These are phyloP conservation scores for Hippophae tibetana DNA, from an alignment of 306 rosid species.

Conservation along the genomic window DNA sequence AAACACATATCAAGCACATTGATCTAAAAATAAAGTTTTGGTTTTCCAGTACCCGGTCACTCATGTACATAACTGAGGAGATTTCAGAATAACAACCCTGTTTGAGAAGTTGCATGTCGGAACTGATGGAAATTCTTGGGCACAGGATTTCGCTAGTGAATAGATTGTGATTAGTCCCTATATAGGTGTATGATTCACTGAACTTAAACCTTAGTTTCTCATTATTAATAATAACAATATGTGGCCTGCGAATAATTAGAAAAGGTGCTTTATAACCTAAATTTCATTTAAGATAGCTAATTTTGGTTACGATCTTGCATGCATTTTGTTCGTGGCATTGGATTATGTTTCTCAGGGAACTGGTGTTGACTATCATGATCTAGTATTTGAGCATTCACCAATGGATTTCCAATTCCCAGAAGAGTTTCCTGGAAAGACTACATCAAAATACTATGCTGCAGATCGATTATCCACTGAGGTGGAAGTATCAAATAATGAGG, in stretches of 20 bases:
- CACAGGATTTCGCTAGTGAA: too few species aligned
- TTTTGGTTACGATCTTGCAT: slow-evolving; percentile 12
- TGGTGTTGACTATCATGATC: slow-evolving; percentile 28
- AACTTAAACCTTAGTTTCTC: too few species aligned
- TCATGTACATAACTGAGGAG: too few species aligned
- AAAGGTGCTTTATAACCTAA: background rate
- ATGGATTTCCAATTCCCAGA: slow-evolving; percentile 42
- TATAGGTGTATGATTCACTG: too few species aligned
- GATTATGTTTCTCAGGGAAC: slow-evolving; percentile 29
- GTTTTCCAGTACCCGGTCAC: too few species aligned
- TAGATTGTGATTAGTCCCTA: too few species aligned
- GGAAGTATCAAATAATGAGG: slow-evolving; percentile 18
- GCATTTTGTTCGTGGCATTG: slow-evolving; percentile 21
- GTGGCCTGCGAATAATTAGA: background rate
- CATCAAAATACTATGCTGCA: slow-evolving; percentile 21
- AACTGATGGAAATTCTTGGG: too few species aligned
- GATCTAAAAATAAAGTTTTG: too few species aligned
- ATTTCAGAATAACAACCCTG: too few species aligned
- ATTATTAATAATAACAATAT: too few species aligned
- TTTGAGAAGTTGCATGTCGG: too few species aligned
- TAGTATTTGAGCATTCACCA: slow-evolving; percentile 28
- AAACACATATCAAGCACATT: too few species aligned
- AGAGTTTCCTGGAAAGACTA: slow-evolving; percentile 34
- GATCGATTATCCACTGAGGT: slow-evolving; percentile 25
- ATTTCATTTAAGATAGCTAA: slow-evolving; percentile 1